These are phyloP conservation scores for Penicillium sp. DNA, from an alignment of 2,329 filamentous ascomycete species.

Conservation along the genomic window DNA sequence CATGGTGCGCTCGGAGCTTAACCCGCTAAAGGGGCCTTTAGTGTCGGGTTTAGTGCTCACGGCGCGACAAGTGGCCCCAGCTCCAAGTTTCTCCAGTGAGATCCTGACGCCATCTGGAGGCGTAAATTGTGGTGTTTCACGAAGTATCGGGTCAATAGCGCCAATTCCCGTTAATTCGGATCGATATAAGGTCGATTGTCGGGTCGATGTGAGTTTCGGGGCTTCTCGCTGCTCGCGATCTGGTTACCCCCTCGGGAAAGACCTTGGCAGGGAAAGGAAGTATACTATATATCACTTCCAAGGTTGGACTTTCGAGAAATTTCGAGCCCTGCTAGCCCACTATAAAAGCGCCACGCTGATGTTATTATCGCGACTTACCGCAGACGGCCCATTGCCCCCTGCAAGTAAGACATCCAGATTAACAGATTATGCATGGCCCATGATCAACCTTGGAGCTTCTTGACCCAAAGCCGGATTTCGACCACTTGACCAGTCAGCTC, in stretches of 20 bases:
- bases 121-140: too few species aligned
- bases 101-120: constrained; percentile 12
- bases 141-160: too few species aligned
- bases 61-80: constrained; percentile 20
- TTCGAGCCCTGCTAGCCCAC: neutral
- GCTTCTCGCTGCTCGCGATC: constrained; percentile 10
- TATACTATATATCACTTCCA: neutral
- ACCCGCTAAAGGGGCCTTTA: constrained; percentile 11
- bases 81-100: constrained; percentile 10
- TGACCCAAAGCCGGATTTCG: too few species aligned
- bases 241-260: neutral
- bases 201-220: constrained; percentile 1
- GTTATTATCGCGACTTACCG: neutral
- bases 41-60: constrained; percentile 6
- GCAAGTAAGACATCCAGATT: neutral
- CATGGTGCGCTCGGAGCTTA: constrained; percentile 16
- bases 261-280: neutral
- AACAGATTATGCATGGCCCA: neutral
- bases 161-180: neutral
- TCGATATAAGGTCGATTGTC: neutral
- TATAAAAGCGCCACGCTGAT: neutral
- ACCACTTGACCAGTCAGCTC: too few species aligned
- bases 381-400: neutral
- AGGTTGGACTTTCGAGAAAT: neutral
- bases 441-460: too few species aligned